These are phyloP conservation scores for Clausena lansium DNA, from an alignment of 345 rosid genomes.

Conservation along the genomic window DNA sequence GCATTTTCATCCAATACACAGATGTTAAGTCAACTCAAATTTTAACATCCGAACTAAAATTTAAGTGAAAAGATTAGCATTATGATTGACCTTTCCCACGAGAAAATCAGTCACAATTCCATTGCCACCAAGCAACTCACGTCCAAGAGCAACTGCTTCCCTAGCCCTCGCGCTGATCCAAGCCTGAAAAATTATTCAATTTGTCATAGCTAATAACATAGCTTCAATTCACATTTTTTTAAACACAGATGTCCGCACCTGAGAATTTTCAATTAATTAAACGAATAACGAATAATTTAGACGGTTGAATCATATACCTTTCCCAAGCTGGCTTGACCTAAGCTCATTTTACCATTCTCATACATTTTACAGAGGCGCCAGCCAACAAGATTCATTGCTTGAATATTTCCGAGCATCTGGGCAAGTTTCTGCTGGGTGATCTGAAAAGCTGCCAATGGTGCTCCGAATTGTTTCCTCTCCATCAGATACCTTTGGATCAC, in stretches of 20 bases:
- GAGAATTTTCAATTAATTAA: not conserved
- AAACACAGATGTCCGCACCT: too few species aligned
- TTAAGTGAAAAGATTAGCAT: too few species aligned
- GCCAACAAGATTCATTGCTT: conserved; percentile 89
- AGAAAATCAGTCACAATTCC: conserved; percentile 84
- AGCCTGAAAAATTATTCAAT: conserved; percentile 40
- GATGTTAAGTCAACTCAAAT: not conserved
- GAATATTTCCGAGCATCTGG: conserved; percentile 79
- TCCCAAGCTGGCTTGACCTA: conserved; percentile 95
- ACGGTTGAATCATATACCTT: conserved; percentile 49
- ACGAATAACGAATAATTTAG: not conserved
- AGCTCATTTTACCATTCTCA: conserved; percentile 80
- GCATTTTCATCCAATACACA: conserved; percentile 19
- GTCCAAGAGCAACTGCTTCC: conserved; percentile 77
- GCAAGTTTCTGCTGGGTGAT: conserved; percentile 91
- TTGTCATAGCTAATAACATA: not conserved
- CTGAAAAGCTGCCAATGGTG: conserved; percentile 92
- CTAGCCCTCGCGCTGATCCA: conserved; percentile 81
- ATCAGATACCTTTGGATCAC: conserved; percentile 56
- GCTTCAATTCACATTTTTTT: too few species aligned
- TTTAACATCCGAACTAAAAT: not conserved
- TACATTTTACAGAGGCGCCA: conserved; percentile 96
- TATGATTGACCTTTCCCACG: conserved; percentile 73
- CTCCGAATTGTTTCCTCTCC: conserved; percentile 98
- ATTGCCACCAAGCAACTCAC: conserved; percentile 94